phyloP scores from a whole-genome alignment of 192 early-diverging fungal species.

The Phlyctochytrium bullatum region DNA sequence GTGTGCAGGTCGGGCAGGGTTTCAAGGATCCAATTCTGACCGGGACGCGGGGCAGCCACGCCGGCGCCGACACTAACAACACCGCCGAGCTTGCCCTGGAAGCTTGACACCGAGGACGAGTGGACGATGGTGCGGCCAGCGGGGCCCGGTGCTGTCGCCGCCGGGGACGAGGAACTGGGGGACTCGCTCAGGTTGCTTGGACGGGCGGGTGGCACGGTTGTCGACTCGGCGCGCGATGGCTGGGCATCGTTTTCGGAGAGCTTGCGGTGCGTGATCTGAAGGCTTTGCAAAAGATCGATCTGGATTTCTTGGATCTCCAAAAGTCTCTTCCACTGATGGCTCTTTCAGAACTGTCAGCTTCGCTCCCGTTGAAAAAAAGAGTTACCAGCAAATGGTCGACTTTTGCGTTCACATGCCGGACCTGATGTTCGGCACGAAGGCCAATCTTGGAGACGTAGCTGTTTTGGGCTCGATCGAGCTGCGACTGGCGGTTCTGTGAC shows the following conservation, averaged over 20 bases:
- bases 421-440: constrained; percentile 40
- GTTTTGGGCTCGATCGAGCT: constrained; percentile 32
- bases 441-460: constrained; percentile 37
- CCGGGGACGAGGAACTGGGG: neutral
- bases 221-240: too few species aligned
- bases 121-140: too few species aligned
- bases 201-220: too few species aligned
- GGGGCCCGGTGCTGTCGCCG: too few species aligned
- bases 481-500: constrained; percentile 46
- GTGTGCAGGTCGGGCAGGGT: constrained; percentile 23
- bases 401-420: constrained; percentile 45
- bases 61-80: too few species aligned
- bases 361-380: too few species aligned
- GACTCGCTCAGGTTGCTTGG: too few species aligned
- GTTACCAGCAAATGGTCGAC: constrained; percentile 38
- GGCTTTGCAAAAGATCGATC: constrained; percentile 33
- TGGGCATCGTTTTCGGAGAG: too few species aligned
- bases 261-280: constrained; percentile 10
- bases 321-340: constrained; percentile 43
- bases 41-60: too few species aligned
- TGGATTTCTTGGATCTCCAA: constrained; percentile 50
- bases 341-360: neutral
- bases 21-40: constrained; percentile 28
- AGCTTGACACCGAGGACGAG: too few species aligned
- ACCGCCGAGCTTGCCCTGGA: too few species aligned